A percentile compares a stretch with the other conserved stretches of the same genome.
Conservation (phyloP, 2,329 filamentous ascomycete genomes). For the Cyclaneusma minus region DNA sequence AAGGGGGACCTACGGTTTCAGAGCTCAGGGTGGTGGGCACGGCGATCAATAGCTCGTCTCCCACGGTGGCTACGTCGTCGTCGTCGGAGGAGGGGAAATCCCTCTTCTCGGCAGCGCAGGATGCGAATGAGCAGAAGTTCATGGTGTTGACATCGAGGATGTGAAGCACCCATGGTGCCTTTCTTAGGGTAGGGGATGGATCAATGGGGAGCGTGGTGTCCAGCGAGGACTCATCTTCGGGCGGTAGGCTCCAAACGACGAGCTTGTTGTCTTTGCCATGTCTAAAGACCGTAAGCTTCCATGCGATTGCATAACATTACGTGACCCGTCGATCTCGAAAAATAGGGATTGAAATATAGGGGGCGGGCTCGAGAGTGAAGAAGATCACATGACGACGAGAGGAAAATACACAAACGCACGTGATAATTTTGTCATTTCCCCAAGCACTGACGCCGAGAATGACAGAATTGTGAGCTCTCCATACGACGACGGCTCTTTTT, state of each 20-base stretch:
- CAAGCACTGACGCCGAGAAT: constrained; percentile 64
- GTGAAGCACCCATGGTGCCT: constrained; percentile 73
- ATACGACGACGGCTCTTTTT: constrained; percentile 69
- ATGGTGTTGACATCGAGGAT: constrained; percentile 77
- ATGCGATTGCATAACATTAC: no score
- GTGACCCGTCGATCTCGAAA: no score
- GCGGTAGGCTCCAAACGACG: constrained; percentile 63
- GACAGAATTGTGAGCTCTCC: constrained; percentile 68
- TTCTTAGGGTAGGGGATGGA: constrained; percentile 27
- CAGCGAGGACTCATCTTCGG: constrained; percentile 44
- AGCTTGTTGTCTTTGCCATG: constrained; percentile 84
- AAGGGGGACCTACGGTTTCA: constrained; percentile 38
- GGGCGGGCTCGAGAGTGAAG: constrained; percentile 3
- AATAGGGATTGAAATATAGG: neutral
- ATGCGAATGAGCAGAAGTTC: constrained; percentile 83
- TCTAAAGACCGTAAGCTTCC: constrained; percentile 26
- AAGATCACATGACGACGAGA: constrained; percentile 4
- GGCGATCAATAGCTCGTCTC: constrained; percentile 47
- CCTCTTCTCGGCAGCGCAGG: constrained; percentile 27
- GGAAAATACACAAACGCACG: constrained; percentile 39
- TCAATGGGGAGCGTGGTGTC: constrained; percentile 61
- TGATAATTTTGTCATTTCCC: constrained; percentile 61
- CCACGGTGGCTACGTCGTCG: constrained; percentile 1
- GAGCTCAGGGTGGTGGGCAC: constrained; percentile 66
- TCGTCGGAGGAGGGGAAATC: neutral